Evolutionary conservation across 345 rosid genomes (phyloP).

Genomic region (Arabis hirsuta): DNA sequence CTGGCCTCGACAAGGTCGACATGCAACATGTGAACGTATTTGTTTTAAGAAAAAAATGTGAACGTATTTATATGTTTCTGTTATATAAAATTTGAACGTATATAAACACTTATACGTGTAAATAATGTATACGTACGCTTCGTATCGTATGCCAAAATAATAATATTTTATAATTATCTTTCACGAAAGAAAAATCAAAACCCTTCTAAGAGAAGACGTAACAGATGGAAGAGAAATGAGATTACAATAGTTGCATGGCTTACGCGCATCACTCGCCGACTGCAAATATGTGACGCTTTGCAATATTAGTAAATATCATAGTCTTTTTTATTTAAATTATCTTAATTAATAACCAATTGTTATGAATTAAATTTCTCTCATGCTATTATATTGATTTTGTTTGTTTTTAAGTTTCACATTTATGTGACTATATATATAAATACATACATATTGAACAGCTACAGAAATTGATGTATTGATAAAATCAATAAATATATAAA

Average conservation of each 20-base stretch:
- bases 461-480: constrained; percentile 32
- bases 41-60: constrained; percentile 11
- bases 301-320: constrained; percentile 7
- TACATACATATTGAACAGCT: constrained; percentile 10
- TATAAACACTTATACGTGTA: constrained; percentile 15
- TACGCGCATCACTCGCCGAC: constrained; percentile 58
- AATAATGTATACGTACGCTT: not conserved
- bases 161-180: not conserved
- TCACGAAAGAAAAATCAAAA: constrained; percentile 21
- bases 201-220: constrained; percentile 10
- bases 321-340: not conserved
- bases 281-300: constrained; percentile 48
- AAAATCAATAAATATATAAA: not conserved
- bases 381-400: not conserved
- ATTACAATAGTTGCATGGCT: constrained; percentile 53
- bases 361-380: not conserved
- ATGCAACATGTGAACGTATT: constrained; percentile 19
- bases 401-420: too few relatives aligned
- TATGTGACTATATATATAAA: too few relatives aligned
- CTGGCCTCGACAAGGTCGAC: constrained; percentile 17
- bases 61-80: not conserved
- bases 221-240: constrained; percentile 21
- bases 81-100: not conserved
- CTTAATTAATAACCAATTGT: not conserved
- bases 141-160: not conserved